Evolutionary conservation across 345 rosid species (phyloP).

Genomic region (Corchorus capsularis): DNA sequence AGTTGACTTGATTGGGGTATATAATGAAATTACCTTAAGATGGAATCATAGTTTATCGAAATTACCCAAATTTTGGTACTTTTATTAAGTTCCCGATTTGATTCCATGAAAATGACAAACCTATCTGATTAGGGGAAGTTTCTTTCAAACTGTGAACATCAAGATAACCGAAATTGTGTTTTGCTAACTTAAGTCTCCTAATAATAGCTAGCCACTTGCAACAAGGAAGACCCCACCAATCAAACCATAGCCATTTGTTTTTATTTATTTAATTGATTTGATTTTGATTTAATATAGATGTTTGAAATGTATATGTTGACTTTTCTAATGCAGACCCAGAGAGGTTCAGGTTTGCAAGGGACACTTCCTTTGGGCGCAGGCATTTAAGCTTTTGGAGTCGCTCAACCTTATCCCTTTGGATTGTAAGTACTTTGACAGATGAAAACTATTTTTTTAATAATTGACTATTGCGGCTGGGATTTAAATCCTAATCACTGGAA

Average conservation of each 20-base stretch:
- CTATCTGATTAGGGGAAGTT: no score
- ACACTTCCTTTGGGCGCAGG: conserved; percentile 89
- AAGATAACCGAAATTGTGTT: not conserved
- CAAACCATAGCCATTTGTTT: not conserved
- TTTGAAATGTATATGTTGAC: not conserved
- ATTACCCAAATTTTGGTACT: no score
- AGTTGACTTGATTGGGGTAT: no score
- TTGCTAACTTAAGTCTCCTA: not conserved
- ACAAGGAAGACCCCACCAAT: not conserved
- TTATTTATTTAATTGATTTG: not conserved
- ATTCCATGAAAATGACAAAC: no score
- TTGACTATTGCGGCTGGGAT: no score
- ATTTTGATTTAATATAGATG: not conserved
- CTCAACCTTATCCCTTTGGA: conserved; percentile 72
- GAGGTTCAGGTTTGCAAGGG: conserved; percentile 93
- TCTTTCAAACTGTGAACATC: no score
- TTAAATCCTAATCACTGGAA: no score
- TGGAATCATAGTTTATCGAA: no score
- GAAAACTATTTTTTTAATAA: not conserved
- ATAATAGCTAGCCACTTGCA: not conserved
- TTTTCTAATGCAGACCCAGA: conserved; percentile 67
- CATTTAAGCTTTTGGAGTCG: conserved; percentile 77
- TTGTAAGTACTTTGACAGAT: conserved; percentile 47
- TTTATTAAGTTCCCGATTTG: no score
- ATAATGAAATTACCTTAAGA: no score